Conservation (phyloP, 441 rosid species). For the Gossypium davidsonii region DNA sequence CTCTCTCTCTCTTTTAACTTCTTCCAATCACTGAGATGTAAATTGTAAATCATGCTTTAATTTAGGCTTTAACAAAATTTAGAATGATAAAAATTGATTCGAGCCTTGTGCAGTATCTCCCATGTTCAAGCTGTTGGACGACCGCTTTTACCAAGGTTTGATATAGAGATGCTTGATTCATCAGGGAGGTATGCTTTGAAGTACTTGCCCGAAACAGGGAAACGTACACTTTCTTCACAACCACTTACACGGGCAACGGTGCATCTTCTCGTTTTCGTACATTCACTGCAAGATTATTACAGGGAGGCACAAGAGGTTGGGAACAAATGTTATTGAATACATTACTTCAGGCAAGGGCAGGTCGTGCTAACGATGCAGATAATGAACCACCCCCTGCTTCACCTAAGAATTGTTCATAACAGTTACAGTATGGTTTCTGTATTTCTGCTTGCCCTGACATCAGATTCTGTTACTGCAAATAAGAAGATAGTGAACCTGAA, state of each 20-base stretch:
- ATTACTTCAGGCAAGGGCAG: constrained; percentile 15
- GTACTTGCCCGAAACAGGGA: constrained; percentile 22
- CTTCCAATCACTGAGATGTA: not conserved
- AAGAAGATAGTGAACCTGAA: not conserved
- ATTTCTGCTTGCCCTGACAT: not conserved
- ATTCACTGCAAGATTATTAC: constrained; percentile 19
- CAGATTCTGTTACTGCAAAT: not conserved
- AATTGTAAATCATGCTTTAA: not conserved
- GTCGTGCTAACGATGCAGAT: constrained; percentile 13
- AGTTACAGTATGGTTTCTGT: not conserved
- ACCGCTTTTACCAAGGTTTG: constrained; percentile 20
- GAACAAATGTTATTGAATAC: constrained; percentile 25
- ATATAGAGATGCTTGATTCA: constrained; percentile 20
- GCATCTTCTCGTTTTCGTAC: constrained; percentile 19
- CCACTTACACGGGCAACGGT: not conserved
- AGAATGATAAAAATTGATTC: not conserved
- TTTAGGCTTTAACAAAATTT: not conserved
- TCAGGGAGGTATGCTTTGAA: constrained; percentile 36
- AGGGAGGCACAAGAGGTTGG: constrained; percentile 30
- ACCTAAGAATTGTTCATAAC: not conserved
- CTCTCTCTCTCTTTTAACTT: not conserved
- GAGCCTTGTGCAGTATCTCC: constrained; percentile 20
- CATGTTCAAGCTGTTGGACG: constrained; percentile 28
- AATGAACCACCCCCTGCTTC: not conserved
- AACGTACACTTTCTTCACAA: not conserved